Conservation (phyloP, 2,329 filamentous ascomycete species). For the Amylocarpus encephaloides region DNA sequence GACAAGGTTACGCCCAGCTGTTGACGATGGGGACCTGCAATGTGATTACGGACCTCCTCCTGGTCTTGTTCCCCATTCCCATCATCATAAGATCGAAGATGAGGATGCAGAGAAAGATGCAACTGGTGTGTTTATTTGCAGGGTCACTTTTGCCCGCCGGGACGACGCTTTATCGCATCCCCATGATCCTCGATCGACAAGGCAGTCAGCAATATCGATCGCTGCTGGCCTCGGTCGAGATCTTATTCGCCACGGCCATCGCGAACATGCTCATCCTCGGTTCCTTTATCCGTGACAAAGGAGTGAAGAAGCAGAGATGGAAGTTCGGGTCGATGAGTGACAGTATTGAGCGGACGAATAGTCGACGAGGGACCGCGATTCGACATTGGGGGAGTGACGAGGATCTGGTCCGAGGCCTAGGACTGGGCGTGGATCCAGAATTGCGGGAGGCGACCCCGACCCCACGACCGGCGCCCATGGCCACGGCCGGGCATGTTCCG, state of each 20-base stretch:
- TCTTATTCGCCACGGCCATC: slow-evolving; percentile 79
- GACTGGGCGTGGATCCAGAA: slow-evolving; percentile 57
- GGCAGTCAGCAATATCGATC: slow-evolving; percentile 84
- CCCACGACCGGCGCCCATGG: slow-evolving; percentile 30
- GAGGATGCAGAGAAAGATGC: slow-evolving; percentile 68
- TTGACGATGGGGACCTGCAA: slow-evolving; percentile 87
- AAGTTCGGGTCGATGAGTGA: slow-evolving; percentile 54
- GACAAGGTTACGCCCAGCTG: slow-evolving; percentile 80
- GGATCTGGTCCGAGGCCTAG: slow-evolving; percentile 75
- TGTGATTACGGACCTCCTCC: slow-evolving; percentile 78
- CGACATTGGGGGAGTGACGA: slow-evolving; percentile 83
- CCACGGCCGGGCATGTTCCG: slow-evolving; percentile 21
- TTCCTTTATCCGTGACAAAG: slow-evolving; percentile 85
- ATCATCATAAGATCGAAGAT: slow-evolving; percentile 78
- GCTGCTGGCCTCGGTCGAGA: slow-evolving; percentile 81
- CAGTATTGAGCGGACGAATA: slow-evolving; percentile 50
- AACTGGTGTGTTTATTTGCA: slow-evolving; percentile 75
- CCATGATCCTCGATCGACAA: slow-evolving; percentile 61
- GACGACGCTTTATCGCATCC: slow-evolving; percentile 76
- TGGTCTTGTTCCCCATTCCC: slow-evolving; percentile 83
- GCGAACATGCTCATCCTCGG: slow-evolving; percentile 87
- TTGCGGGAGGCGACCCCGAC: slow-evolving; percentile 35
- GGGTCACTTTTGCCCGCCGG: slow-evolving; percentile 74
- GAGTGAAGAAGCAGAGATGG: slow-evolving; percentile 83
- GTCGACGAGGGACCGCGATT: slow-evolving; percentile 43